These are phyloP conservation scores for Fibroporia radiculosa DNA, from an alignment of 768 basidiomycete genomes.

Conservation along the genomic window DNA sequence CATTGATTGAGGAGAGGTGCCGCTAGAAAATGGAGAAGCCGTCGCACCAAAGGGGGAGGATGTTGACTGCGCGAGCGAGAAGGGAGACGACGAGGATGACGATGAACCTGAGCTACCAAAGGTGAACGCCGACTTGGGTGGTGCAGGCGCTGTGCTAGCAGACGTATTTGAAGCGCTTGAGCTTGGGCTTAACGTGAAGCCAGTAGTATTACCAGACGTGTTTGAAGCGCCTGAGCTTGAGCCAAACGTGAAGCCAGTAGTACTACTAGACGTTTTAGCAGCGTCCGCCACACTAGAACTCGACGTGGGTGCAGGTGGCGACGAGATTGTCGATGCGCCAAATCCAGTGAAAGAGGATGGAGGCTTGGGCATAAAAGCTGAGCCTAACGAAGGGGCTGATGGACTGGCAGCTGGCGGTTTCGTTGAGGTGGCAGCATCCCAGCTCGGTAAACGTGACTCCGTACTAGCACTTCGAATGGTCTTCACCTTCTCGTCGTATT, in stretches of 20 bases:
- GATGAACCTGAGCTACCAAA: constrained; percentile 8
- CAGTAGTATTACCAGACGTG: not conserved
- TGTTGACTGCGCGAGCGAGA: too few relatives aligned
- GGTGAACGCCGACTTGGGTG: constrained; percentile 24
- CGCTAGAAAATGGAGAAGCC: not conserved
- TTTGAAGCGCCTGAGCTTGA: constrained; percentile 6
- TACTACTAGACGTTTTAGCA: not conserved
- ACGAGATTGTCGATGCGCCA: constrained; percentile 19
- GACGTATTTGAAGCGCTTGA: not conserved
- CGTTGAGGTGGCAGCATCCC: not conserved
- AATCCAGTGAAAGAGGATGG: constrained; percentile 32
- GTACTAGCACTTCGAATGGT: not conserved
- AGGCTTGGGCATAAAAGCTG: constrained; percentile 28
- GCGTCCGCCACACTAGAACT: not conserved
- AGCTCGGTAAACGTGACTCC: not conserved
- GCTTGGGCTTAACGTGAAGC: constrained; percentile 14
- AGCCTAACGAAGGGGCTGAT: not conserved
- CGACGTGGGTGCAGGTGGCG: constrained; percentile 13
- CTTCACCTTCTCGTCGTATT: constrained; percentile 34
- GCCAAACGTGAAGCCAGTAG: not conserved
- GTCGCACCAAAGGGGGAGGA: constrained; percentile 7
- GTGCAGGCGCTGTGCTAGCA: constrained; percentile 11
- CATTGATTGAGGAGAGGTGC: not conserved
- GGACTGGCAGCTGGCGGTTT: not conserved
- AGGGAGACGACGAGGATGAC: constrained; percentile 6